Evolutionary conservation across 2,329 filamentous ascomycete genomes (phyloP), one percentile per base, ranked within the genome.

Genomic region (Ophiostoma sp.): DNA sequence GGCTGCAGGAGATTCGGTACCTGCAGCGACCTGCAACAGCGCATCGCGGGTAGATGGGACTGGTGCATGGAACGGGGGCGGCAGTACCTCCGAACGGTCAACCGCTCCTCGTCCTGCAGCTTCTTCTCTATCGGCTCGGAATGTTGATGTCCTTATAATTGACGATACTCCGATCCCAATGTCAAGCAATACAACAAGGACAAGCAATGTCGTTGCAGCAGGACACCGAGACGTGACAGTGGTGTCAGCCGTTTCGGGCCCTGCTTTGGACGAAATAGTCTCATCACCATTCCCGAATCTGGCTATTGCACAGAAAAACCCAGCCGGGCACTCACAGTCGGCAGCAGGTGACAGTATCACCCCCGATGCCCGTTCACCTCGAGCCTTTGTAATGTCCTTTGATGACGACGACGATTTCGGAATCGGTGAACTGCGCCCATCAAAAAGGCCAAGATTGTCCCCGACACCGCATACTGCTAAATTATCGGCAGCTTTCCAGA

Each of bases 361-460:
- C 7, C 35, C n/a, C 35, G 5, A 36, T 15, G 62, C 4, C 35
- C 8, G n/a, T 17, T 17, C 52, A 23, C n/a, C 54, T 11, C 7
- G 23, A n/a, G 11, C 35, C 5, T 23, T 48, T 44, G 10, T 44
- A 23, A 10, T 4, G 39, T 7, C 31, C 33, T 33, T 62, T 57
- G 48, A 66, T 10, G 48, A 67, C 33, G 68, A 57, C 17, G 60
- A 64, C 17, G 62, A 41, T 20, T 20, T 11, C 35, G 62, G 8
- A 10, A 15, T 36, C 54, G 36, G 44, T 10, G 48, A 27, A 17
- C 27, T n/a, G n/a, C 48, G 67, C n/a, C 57, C 60, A 2, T 27
- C 44, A 10, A 68, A 70, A 62, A 33, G 69, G 10, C 35, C 17
- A 17, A 62, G 57, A 31, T 35, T 70, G n/a, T 70, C 69, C 17